Base-by-base conservation (phyloP, 805 yeast genomes). In the Metschnikowia corniflorae region DNA sequence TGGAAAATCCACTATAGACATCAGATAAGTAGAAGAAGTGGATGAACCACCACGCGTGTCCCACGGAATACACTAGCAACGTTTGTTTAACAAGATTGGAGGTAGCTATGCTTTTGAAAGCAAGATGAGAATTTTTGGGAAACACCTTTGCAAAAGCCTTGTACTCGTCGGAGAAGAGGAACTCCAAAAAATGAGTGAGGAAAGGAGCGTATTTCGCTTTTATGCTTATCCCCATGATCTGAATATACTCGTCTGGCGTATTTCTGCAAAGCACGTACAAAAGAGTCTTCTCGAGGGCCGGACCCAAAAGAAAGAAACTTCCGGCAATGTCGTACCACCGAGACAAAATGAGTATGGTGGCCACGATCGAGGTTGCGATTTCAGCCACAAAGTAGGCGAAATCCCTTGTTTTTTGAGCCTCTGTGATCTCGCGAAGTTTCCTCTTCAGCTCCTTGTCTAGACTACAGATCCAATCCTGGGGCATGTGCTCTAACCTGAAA, bases 261-360 rank as follows among this genome's bases (percentile, higher is more conserved):
- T 68, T 63, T 19, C 76, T 59, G 3, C 78, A 63, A 69, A 76
- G 67, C 19, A 76, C 54, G 44, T 71, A 76, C 7, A 67, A 49
- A 28, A 76, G 42, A 6, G 58, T 49, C 19, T 58, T 61, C 26
- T 54, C 54, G 18, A 78, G 54, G 14, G 62, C 51, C 2, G 61
- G 53, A 3, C 77, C 75, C 31, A 68, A 46, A 18, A 54, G 51
- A 13, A 67, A 32, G 17, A 53, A 39, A 8, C 40, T 35, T 15
- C 42, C 32, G n/a, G 47, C 39, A 3, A 51, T 31, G 22, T 42
- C 42, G 30, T 50, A 43, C 43, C 48, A 39, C 3, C 33, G 43
- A 12, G 35, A 23, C 8, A 27, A 16, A 5, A 47, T 31, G 4
- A 56, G 43, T 3, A 45, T 53, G 2, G 46, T 29, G 1, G 40